Evolutionary conservation across 1,284 basidiomycete genomes (phyloP), one percentile per base, ranked within the genome.

Genomic region (Pseudozyma pruni): DNA sequence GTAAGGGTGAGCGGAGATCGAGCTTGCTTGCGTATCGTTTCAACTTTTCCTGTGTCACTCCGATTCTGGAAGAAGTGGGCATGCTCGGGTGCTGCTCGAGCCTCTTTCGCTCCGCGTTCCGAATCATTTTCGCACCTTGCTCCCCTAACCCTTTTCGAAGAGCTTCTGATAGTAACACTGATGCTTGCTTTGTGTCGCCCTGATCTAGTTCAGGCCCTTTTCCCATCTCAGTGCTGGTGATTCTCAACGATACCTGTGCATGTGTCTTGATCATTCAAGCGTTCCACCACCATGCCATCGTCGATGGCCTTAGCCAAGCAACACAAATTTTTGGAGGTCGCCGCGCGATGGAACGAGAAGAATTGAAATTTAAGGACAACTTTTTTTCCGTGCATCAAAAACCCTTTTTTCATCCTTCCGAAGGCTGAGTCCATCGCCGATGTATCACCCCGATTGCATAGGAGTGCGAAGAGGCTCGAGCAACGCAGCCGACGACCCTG

Each of bases 121-220:
- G 60, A 56, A 52, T 44, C 35, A 32, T 63, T 57, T 63, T 63
- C 53, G 60, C 52, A 48, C n/a, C 22, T 34, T 35, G 22, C 13
- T 9, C 34, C 9, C 34, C 17, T 35, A 11, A 25, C 19, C n/a
- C n/a, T n/a, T n/a, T n/a, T n/a, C n/a, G n/a, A n/a, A n/a, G n/a
- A n/a, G n/a, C n/a, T n/a, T n/a, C n/a, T n/a, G n/a, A n/a, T n/a
- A n/a, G n/a, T n/a, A n/a, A n/a, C n/a, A n/a, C n/a, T n/a, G n/a
- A n/a, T n/a, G n/a, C n/a, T n/a, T n/a, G n/a, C n/a, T n/a, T n/a
- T n/a, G n/a, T n/a, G n/a, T n/a, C n/a, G n/a, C n/a, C n/a, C n/a
- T n/a, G n/a, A n/a, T n/a, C n/a, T n/a, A n/a, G n/a, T n/a, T n/a
- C n/a, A n/a, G n/a, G n/a, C n/a, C n/a, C n/a, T n/a, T n/a, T n/a